A percentile compares a stretch with the other conserved stretches of the same genome.
These are phyloP conservation scores for Trichoderma cornu-damae DNA, from an alignment of 2,329 filamentous ascomycete species.

Conservation along the genomic window DNA sequence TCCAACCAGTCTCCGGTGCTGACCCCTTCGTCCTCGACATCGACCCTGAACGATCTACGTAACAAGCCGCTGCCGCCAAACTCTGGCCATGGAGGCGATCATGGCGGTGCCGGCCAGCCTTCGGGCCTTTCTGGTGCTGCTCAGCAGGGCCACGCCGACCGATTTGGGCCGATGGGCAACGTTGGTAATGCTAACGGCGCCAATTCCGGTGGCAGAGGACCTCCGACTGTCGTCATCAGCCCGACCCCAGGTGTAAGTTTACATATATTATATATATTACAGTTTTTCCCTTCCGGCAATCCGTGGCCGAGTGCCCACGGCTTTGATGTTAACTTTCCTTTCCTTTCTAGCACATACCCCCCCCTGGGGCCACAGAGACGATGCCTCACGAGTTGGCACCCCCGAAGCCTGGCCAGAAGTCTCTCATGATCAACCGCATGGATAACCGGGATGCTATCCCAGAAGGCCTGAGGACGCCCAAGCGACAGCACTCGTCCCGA, in stretches of 20 bases:
- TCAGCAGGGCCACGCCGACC: constrained; percentile 38
- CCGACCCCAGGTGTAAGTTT: constrained; percentile 79
- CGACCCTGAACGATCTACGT: constrained; percentile 76
- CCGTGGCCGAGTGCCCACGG: background rate
- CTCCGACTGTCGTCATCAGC: constrained; percentile 89
- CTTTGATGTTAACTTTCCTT: constrained; percentile 1
- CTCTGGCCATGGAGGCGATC: constrained; percentile 43
- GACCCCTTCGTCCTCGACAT: constrained; percentile 86
- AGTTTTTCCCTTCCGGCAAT: no score
- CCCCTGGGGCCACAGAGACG: constrained; percentile 88
- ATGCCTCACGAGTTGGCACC: constrained; percentile 97
- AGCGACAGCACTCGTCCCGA: constrained; percentile 92
- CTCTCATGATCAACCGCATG: constrained; percentile 79
- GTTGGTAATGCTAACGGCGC: constrained; percentile 36
- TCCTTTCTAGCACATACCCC: constrained; percentile 69
- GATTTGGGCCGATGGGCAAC: constrained; percentile 37
- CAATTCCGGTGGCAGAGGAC: constrained; percentile 42
- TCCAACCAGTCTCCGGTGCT: constrained; percentile 56
- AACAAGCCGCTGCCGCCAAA: constrained; percentile 70
- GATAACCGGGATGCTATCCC: constrained; percentile 89
- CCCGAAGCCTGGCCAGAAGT: constrained; percentile 87
- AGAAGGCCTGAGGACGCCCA: constrained; percentile 89
- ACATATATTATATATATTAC: no score
- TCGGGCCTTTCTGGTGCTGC: constrained; percentile 35
- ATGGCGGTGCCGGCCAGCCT: constrained; percentile 37